Percentiles rank a stretch among this genome's conserved stretches.
Conservation (phyloP, 2,329 filamentous ascomycete species). For the Pyrenochaeta sp. region DNA sequence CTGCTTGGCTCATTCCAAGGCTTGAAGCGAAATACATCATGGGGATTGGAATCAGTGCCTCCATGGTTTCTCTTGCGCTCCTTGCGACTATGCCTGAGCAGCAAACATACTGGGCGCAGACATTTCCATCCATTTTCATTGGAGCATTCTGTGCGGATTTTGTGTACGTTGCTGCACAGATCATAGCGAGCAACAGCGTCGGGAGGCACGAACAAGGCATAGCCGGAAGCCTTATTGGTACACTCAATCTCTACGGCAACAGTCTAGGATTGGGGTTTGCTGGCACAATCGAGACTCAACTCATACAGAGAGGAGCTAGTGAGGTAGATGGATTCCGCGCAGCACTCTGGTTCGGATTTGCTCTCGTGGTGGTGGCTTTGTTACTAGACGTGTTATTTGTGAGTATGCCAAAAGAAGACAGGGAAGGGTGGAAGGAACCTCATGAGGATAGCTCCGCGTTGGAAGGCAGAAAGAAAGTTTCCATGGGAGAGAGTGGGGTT, state of each 20-base stretch:
- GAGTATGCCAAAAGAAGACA: too few relatives aligned
- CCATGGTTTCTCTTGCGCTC: slow-evolving; percentile 8
- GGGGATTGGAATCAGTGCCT: slow-evolving; percentile 7
- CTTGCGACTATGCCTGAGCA: slow-evolving; percentile 8
- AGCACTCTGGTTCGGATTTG: too few relatives aligned
- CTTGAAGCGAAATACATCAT: slow-evolving; percentile 13
- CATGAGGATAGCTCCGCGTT: too few relatives aligned
- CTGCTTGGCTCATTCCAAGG: slow-evolving; percentile 15
- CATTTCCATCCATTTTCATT: slow-evolving; percentile 37
- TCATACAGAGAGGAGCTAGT: too few relatives aligned
- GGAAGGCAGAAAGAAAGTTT: too few relatives aligned
- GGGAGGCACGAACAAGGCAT: slow-evolving; percentile 58
- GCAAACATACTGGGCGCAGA: slow-evolving; percentile 4
- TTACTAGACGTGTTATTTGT: too few relatives aligned
- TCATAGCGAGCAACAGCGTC: slow-evolving; percentile 63
- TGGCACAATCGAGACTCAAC: slow-evolving; percentile 51
- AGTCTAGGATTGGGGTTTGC: slow-evolving; percentile 56
- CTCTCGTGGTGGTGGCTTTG: too few relatives aligned
- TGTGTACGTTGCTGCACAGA: slow-evolving; percentile 58
- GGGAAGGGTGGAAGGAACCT: too few relatives aligned
- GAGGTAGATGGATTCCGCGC: too few relatives aligned
- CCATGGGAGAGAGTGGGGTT: too few relatives aligned
- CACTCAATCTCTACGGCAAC: slow-evolving; percentile 53
- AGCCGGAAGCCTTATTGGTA: slow-evolving; percentile 59
- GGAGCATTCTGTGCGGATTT: slow-evolving; percentile 57